These are phyloP conservation scores for Globisporangium viniferum DNA, from an alignment of 352 stramenopile genomes.

Conservation along the genomic window DNA sequence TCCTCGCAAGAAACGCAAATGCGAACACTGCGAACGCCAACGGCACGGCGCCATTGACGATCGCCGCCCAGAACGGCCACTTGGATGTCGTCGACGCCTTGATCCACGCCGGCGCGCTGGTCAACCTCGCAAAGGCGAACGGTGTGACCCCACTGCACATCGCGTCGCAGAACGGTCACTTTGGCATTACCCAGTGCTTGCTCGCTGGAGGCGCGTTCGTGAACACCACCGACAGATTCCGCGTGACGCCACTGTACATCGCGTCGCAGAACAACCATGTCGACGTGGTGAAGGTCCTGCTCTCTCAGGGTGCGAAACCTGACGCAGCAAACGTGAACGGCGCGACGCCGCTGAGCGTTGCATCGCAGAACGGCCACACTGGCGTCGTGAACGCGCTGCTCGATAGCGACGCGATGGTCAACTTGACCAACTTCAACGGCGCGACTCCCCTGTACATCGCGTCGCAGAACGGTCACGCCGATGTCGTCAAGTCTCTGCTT, in stretches of 20 bases:
- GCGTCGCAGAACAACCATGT: conserved; percentile 14
- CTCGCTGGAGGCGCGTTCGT: conserved; percentile 6
- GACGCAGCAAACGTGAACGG: conserved; percentile 12
- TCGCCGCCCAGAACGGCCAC: conserved; percentile 16
- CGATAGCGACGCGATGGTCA: conserved; percentile 6
- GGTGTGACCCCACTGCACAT: conserved; percentile 14
- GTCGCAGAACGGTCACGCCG: conserved; percentile 10
- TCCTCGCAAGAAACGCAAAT: not conserved
- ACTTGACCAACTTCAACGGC: conserved; percentile 6
- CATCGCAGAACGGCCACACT: conserved; percentile 12
- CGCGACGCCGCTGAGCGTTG: conserved; percentile 11
- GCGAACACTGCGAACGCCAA: conserved; percentile 4
- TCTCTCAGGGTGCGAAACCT: conserved; percentile 8
- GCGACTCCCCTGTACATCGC: conserved; percentile 16
- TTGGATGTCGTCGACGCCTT: conserved; percentile 2
- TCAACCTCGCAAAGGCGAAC: conserved; percentile 10
- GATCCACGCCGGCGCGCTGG: not conserved
- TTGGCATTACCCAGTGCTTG: not conserved
- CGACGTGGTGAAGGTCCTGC: not conserved
- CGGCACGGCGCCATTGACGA: conserved; percentile 9
- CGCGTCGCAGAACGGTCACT: conserved; percentile 13
- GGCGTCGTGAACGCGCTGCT: conserved; percentile 10
- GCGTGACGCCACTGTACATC: conserved; percentile 18
- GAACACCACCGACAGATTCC: conserved; percentile 5
- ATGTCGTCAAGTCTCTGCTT: conserved; percentile 7